Base-by-base conservation (phyloP, 192 early-diverging fungal species). In the Coemansia sp. region DNA sequence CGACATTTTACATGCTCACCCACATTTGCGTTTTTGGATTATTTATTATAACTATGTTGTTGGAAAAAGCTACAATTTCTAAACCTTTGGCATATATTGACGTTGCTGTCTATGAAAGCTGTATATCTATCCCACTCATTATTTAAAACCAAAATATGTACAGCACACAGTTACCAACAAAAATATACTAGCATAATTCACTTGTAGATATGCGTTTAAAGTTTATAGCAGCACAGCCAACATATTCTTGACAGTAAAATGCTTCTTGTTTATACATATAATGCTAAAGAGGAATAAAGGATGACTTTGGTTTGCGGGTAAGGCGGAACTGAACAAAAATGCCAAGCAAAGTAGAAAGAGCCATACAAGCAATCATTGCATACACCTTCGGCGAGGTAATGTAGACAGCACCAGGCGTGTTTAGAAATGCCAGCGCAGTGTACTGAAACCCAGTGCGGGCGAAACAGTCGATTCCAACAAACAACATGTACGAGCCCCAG, bases 401-500 rank as follows among this genome's bases (percentile, higher is more conserved):
- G 50, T 84, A 87, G 2, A 47, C 60, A 43, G 83, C 68, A 25
- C 69, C 72, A 8, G 72, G 62, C 19, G 80, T 72, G 55, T 77
- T 73, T 56, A 89, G 58, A 59, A 91, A 84, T 3, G 69, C 59
- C 18, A 73, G 47, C 16, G 87, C 69, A n/a, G 86, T 80, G 25
- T 86, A 76, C 27, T 73, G 60, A 69, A 92, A 88, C 5, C 92
- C 92, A 11, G 90, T 88, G 12, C 84, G 66, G n/a, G 82, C 81
- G 77, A 91, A 95, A 58, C 88, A 82, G 72, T 95, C 93, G 33
- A 93, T 82, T 46, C 93, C 93, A 21, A 87, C 56, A 62, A 89
- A 84, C 69, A 92, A 82, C 45, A 83, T 83, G 71, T 89, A 93
- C 6, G 93, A 82, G 23, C 93, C 93, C 59, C 88, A 85, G 25